Evolutionary conservation across 371 early-diverging fungal species (phyloP).

Genomic region (Lichtheimia hyalospora): DNA sequence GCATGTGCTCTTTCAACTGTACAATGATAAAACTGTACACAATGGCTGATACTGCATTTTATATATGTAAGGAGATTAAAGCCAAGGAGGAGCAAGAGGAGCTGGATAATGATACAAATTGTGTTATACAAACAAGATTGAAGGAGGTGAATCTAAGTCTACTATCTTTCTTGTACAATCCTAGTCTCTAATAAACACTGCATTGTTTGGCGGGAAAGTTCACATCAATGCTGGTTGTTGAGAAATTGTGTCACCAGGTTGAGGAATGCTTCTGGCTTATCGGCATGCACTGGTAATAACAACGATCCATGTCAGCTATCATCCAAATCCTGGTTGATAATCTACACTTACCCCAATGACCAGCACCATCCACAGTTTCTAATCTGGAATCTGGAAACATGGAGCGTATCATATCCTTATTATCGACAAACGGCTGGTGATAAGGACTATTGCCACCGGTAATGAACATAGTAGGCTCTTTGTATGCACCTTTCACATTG

Average conservation of each 20-base stretch:
- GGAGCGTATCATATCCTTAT: conserved; percentile 44
- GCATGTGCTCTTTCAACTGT: too few relatives aligned
- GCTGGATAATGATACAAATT: too few relatives aligned
- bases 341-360: conserved; percentile 82
- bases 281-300: conserved; percentile 67
- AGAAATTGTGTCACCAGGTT: neutral
- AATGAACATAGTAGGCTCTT: conserved; percentile 73
- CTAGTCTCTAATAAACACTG: too few relatives aligned
- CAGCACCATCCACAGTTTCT: conserved; percentile 64
- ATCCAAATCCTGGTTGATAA: neutral
- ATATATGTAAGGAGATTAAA: too few relatives aligned
- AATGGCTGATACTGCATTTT: too few relatives aligned
- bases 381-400: conserved; percentile 70
- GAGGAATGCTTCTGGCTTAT: conserved; percentile 62
- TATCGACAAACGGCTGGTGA: conserved; percentile 40
- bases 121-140: too few relatives aligned
- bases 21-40: too few relatives aligned
- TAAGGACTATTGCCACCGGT: conserved; percentile 73
- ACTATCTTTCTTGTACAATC: too few relatives aligned
- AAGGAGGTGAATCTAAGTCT: too few relatives aligned
- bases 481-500: conserved; percentile 27
- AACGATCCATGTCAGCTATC: neutral
- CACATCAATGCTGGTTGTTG: neutral
- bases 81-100: too few relatives aligned
- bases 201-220: neutral